Conservation (phyloP, 2,329 filamentous ascomycete species). For the Beauveria scarabaeidicola region DNA sequence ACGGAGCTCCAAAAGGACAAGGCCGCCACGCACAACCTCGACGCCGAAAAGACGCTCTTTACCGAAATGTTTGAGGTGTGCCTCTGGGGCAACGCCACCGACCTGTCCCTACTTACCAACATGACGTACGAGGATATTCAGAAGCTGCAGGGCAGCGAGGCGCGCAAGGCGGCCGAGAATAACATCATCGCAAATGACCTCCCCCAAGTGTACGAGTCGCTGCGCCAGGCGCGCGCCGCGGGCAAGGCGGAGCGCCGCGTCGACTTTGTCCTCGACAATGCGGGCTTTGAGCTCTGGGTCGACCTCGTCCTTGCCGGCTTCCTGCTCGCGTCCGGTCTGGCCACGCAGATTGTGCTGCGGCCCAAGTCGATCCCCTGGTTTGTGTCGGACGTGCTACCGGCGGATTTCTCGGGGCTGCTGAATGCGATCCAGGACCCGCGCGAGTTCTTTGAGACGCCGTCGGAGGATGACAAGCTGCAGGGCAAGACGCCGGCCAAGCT, state of each 20-base stretch:
- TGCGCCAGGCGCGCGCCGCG: slow-evolving; percentile 56
- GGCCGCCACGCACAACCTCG: slow-evolving; percentile 46
- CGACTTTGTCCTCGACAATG: slow-evolving; percentile 94
- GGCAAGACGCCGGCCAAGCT: slow-evolving; percentile 53
- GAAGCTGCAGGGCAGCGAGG: slow-evolving; percentile 83
- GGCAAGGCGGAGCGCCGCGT: slow-evolving; percentile 65
- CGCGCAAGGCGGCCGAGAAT: slow-evolving; percentile 76
- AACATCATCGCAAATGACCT: slow-evolving; percentile 91
- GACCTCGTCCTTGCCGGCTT: slow-evolving; percentile 90
- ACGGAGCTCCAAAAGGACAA: slow-evolving; percentile 51
- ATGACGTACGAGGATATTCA: slow-evolving; percentile 94
- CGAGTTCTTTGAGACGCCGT: slow-evolving; percentile 66
- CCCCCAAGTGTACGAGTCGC: slow-evolving; percentile 57
- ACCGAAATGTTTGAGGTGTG: slow-evolving; percentile 93
- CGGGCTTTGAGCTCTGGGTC: slow-evolving; percentile 94
- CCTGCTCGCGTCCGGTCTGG: slow-evolving; percentile 73
- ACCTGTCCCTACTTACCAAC: slow-evolving; percentile 82
- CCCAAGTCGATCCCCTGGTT: slow-evolving; percentile 98
- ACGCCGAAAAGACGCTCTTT: slow-evolving; percentile 72
- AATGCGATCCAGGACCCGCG: slow-evolving; percentile 70
- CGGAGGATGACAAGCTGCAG: slow-evolving; percentile 55
- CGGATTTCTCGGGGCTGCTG: slow-evolving; percentile 77
- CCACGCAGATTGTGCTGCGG: slow-evolving; percentile 79
- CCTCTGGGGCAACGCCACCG: slow-evolving; percentile 94
- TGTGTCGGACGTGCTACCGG: slow-evolving; percentile 85